Evolutionary conservation across 2,329 filamentous ascomycete species (phyloP).

Genomic region (Aspergillus uvarum): DNA sequence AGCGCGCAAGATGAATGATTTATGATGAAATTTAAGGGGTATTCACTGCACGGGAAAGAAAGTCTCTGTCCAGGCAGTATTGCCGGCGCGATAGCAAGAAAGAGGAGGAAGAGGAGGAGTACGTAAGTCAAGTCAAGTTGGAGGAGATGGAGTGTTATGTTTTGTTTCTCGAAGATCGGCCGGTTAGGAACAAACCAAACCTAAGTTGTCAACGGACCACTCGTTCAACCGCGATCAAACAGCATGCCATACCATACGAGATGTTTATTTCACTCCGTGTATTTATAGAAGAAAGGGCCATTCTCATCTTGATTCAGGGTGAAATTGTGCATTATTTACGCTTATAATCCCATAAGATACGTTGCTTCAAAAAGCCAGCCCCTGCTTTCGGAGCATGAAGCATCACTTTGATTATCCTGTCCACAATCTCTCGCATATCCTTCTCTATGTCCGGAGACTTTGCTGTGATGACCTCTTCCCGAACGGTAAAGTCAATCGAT

Average conservation of each 20-base stretch:
- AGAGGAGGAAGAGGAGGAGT: neutral
- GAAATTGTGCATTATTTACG: too few species aligned
- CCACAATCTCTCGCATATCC: conserved; percentile 13
- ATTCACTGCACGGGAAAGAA: neutral
- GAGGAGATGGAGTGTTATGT: neutral
- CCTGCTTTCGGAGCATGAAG: neutral
- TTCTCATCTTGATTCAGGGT: too few species aligned
- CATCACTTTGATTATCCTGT: neutral
- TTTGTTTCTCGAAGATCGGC: neutral
- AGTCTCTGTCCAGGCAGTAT: neutral
- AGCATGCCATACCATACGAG: neutral
- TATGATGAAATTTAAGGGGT: neutral
- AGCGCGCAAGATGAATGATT: neutral
- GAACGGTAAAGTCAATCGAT: conserved; percentile 34
- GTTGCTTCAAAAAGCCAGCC: neutral
- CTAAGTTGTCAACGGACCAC: neutral
- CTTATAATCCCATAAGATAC: too few species aligned
- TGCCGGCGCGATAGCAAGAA: neutral
- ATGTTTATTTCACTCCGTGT: neutral
- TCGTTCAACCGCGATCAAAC: neutral
- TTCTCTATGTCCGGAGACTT: conserved; percentile 17
- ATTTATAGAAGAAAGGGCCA: neutral
- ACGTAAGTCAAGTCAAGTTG: neutral
- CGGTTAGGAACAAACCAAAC: neutral
- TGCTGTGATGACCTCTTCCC: conserved; percentile 11